phyloP scores from a whole-genome alignment of 1,139 yeast genomes.

The Magnusiomyces tetraspermus region DNA sequence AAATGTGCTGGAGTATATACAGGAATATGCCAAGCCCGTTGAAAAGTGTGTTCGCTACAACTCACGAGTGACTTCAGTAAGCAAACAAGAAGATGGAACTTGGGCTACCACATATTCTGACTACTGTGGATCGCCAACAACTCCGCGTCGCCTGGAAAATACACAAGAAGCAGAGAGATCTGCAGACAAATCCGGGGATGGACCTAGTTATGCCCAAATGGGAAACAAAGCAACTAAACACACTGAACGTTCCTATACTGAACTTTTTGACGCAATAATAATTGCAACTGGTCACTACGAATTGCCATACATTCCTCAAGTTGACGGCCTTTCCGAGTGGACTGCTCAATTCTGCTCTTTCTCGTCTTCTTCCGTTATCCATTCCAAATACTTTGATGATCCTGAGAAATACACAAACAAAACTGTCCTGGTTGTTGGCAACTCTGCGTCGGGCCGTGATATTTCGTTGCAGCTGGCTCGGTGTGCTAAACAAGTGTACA shows the following conservation, averaged over 20 bases:
- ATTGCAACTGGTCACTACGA: slow-evolving; percentile 52
- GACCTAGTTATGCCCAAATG: too few relatives aligned
- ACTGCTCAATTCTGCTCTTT: too few relatives aligned
- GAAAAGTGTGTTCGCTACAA: slow-evolving; percentile 32
- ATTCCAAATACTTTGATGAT: slow-evolving; percentile 50
- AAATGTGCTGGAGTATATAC: slow-evolving; percentile 42
- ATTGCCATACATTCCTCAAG: slow-evolving; percentile 46
- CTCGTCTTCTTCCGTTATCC: too few relatives aligned
- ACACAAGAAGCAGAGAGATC: too few relatives aligned
- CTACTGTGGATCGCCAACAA: too few relatives aligned
- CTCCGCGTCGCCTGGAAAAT: too few relatives aligned
- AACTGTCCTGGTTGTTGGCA: slow-evolving; percentile 49
- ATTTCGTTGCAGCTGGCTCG: slow-evolving; percentile 44
- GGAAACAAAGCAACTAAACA: slow-evolving; percentile 8
- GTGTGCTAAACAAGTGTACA: slow-evolving; percentile 36
- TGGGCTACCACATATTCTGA: slow-evolving; percentile 38
- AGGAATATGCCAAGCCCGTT: slow-evolving; percentile 38
- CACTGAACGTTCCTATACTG: slow-evolving; percentile 19
- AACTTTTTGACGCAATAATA: slow-evolving; percentile 44
- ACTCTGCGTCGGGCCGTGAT: slow-evolving; percentile 55
- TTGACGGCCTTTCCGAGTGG: slow-evolving; percentile 48
- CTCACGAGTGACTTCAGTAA: slow-evolving; percentile 33
- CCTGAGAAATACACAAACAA: slow-evolving; percentile 35
- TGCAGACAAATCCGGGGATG: too few relatives aligned
- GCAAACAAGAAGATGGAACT: slow-evolving; percentile 23